Evolutionary conservation across 331 rosid species (phyloP), one percentile per base, ranked within the genome.

Genomic region (Arachis monticola): DNA sequence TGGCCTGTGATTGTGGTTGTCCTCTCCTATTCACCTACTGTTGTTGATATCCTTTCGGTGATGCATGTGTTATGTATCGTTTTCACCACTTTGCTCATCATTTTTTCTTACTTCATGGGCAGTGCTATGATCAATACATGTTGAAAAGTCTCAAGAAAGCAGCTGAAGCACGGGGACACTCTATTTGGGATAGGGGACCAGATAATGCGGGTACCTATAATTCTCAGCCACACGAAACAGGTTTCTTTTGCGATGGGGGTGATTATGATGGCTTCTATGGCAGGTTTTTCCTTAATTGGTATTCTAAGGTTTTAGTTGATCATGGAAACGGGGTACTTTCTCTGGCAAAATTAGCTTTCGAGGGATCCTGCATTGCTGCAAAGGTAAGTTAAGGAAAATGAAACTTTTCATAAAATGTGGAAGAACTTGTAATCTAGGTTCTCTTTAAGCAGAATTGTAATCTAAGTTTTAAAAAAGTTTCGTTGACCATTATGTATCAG

Each of bases 201-300:
- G 99, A 95, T 78, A 95, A 92, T 83, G 93, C 85, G 69, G 97
- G 97, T 86, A 90, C 93, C 81, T 95, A 95, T 69, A 92, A 88
- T 81, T 90, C 97, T 47, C 82, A 82, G 92, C 99, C 99, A 11
- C 97, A 88, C 7, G 99, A 92, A 82, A 88, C 99, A 7, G 90
- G 97, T 81, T 95, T 95, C 93, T 92, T 95, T 82, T 90, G 97
- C 78, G 97, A 95, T 30, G 97, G 99, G 32, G 97, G 97, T 73
- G 99, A 92, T 86, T 95, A 92, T 77, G 97, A 95, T 84, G 88
- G 97, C 83, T 95, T 88, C 83, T 92, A 92, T 76, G 99, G 99
- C 77, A 87, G 97, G 83, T 92, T 95, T 83, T 95, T 95, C 84
- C 99, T 95, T 78, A 89, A 82, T 72, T 95, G 99, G 99, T 92